These are phyloP conservation scores for Cadophora sp. DNA, from an alignment of 2,329 filamentous ascomycete species.

Conservation along the genomic window DNA sequence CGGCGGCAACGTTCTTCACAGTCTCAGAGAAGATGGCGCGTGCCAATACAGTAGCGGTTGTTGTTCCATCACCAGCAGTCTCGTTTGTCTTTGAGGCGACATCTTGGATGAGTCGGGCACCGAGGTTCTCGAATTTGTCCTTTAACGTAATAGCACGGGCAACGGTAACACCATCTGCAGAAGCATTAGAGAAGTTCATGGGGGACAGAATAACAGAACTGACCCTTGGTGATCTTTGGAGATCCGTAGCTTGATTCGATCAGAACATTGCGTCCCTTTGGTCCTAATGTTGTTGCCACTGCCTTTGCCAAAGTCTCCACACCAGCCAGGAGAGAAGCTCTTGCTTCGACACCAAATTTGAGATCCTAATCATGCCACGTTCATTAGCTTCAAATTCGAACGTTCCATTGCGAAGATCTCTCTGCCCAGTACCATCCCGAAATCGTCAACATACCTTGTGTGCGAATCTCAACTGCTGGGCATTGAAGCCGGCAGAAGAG, in stretches of 20 bases:
- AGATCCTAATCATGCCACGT: slow-evolving; percentile 70
- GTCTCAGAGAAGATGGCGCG: slow-evolving; percentile 99
- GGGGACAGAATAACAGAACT: slow-evolving; percentile 39
- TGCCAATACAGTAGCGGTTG: slow-evolving; percentile 94
- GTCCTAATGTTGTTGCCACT: slow-evolving; percentile 93
- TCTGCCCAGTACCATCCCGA: too few relatives aligned
- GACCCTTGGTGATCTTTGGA: slow-evolving; percentile 99
- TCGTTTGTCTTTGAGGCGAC: slow-evolving; percentile 99
- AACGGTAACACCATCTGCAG: slow-evolving; percentile 82
- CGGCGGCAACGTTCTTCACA: slow-evolving; percentile 98
- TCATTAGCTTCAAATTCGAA: slow-evolving; percentile 21
- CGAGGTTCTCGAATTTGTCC: slow-evolving; percentile 99
- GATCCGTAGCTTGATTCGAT: slow-evolving; percentile 99
- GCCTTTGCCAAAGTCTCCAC: slow-evolving; percentile 97
- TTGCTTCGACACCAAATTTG: slow-evolving; percentile 96
- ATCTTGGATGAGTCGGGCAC: slow-evolving; percentile 94
- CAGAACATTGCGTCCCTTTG: slow-evolving; percentile 97
- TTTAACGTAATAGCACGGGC: slow-evolving; percentile 89
- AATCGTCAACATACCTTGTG: slow-evolving; percentile 77
- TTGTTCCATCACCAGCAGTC: slow-evolving; percentile 97
- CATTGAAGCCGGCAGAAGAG: slow-evolving; percentile 63
- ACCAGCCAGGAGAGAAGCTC: slow-evolving; percentile 87
- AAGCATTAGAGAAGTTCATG: slow-evolving; percentile 22
- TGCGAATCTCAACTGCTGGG: slow-evolving; percentile 93
- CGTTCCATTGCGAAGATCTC: background rate